phyloP scores from a whole-genome alignment of 176 grass and related monocot genomes.

The Ampelocalamus luodianensis region DNA sequence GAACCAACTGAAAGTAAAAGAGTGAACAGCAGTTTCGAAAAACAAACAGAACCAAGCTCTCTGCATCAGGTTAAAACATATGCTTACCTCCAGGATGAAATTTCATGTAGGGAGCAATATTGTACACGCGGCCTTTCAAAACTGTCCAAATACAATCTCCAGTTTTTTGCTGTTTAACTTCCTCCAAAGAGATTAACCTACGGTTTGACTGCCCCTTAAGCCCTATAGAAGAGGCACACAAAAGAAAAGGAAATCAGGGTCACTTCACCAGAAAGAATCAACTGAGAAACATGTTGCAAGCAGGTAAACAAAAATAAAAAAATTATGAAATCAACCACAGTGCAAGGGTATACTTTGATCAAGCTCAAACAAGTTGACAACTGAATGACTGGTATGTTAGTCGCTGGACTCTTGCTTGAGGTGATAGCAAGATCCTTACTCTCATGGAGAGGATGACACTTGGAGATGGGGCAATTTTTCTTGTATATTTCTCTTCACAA shows the following conservation, averaged over 20 bases:
- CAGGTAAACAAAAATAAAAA: not conserved
- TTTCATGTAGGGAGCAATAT: slow-evolving; percentile 95
- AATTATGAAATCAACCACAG: not conserved
- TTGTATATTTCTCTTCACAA: no score
- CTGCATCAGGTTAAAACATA: not conserved
- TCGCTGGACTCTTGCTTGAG: no score
- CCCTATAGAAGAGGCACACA: slow-evolving; percentile 50
- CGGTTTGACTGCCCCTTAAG: slow-evolving; percentile 73
- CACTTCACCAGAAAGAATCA: not conserved
- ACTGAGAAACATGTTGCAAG: not conserved
- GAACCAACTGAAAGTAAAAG: not conserved
- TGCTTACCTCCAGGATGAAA: slow-evolving; percentile 91
- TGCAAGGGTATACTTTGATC: not conserved
- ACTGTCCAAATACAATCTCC: slow-evolving; percentile 89
- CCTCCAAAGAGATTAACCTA: slow-evolving; percentile 73
- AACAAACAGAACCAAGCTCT: slow-evolving; percentile 22
- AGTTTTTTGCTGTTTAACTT: slow-evolving; percentile 88
- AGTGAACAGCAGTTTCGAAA: not conserved
- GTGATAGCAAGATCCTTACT: no score
- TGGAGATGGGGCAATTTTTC: no score
- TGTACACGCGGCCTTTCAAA: slow-evolving; percentile 91
- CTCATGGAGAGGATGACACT: no score
- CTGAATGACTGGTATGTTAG: no score
- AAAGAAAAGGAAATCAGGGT: slow-evolving; percentile 18
- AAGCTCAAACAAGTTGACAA: slow-evolving; percentile 18